A percentile compares a stretch with the other conserved stretches of the same genome.
Evolutionary conservation across 2,329 filamentous ascomycete genomes (phyloP).

Genomic region (Ophiostoma pallidulum): DNA sequence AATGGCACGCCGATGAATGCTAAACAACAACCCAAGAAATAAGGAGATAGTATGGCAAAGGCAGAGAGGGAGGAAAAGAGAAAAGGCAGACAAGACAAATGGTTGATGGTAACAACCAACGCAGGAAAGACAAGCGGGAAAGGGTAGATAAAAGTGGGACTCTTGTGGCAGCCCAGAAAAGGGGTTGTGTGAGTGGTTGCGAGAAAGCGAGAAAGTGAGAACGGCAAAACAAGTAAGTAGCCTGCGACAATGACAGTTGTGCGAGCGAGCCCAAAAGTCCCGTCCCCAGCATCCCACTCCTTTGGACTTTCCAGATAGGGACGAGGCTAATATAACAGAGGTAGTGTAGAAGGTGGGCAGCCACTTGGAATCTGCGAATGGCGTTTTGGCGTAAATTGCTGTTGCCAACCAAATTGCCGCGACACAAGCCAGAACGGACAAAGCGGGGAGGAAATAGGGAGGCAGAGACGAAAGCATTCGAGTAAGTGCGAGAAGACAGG

Average conservation of each 20-base stretch:
- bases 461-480: no score
- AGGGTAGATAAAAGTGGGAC: conserved; percentile 2
- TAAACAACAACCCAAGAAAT: conserved; percentile 1
- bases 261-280: no score
- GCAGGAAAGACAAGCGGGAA: conserved; percentile 1
- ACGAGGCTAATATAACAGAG: not conserved
- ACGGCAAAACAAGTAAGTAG: not conserved
- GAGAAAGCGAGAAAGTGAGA: not conserved
- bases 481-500: not conserved
- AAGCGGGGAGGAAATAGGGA: no score
- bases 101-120: conserved; percentile 1
- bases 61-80: conserved; percentile 17
- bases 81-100: conserved; percentile 46
- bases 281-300: no score
- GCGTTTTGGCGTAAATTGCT: not conserved
- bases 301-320: not conserved
- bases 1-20: not conserved
- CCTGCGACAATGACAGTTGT: no score
- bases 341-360: not conserved
- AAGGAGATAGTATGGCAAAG: not conserved
- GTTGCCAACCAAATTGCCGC: no score
- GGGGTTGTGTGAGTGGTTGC: not conserved
- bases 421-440: no score
- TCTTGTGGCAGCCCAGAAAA: not conserved
- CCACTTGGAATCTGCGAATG: not conserved